phyloP scores from a whole-genome alignment of 352 stramenopile genomes.

The Phytophthora sp. region DNA sequence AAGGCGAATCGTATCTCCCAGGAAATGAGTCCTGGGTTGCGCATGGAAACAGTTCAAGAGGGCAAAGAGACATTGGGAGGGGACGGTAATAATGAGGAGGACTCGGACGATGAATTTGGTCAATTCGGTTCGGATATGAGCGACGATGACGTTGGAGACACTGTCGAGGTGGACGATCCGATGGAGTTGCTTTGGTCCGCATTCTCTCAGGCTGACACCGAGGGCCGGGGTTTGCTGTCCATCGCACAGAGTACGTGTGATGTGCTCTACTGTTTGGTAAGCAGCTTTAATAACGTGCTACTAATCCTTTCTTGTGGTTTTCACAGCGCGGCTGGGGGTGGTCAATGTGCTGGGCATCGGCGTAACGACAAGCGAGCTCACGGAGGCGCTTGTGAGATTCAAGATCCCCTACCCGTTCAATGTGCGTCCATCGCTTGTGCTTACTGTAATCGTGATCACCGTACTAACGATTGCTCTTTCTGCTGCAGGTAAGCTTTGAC shows the following conservation, averaged over 20 bases:
- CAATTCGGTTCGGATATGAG: conserved; percentile 54
- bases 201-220: conserved; percentile 57
- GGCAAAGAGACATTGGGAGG: conserved; percentile 39
- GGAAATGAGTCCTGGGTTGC: conserved; percentile 20
- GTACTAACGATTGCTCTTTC: neutral
- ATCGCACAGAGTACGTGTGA: conserved; percentile 54
- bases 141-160: conserved; percentile 51
- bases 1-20: conserved; percentile 34
- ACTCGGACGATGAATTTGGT: conserved; percentile 54
- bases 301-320: neutral
- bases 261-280: neutral
- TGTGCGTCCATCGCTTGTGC: conserved; percentile 27
- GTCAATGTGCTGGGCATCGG: conserved; percentile 67
- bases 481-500: conserved; percentile 64
- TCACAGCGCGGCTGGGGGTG: conserved; percentile 61
- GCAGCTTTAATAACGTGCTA: neutral
- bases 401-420: conserved; percentile 45
- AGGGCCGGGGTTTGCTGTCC: conserved; percentile 48
- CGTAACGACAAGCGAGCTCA: conserved; percentile 51
- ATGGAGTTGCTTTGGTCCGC: conserved; percentile 71
- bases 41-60: conserved; percentile 79
- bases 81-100: conserved; percentile 39
- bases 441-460: neutral
- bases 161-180: conserved; percentile 61
- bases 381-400: conserved; percentile 35